Base-by-base conservation (phyloP, 176 grass and related monocot species). In the Canna indica region DNA sequence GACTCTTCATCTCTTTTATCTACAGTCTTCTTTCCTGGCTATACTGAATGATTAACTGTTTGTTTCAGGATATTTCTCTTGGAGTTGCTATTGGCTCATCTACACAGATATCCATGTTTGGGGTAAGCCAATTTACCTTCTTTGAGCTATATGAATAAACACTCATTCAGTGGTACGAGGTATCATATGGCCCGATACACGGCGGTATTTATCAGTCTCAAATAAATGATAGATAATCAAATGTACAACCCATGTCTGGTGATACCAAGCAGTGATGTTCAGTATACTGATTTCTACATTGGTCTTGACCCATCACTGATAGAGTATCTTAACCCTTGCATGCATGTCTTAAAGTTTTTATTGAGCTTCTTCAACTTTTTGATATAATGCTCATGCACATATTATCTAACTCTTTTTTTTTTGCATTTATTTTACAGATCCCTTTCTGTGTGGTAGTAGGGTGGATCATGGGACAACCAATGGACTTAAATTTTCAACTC, bases 21-120 rank as follows among this genome's bases (percentile, higher is more conserved):
- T 73, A 22, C 1, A 22, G 7, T 74, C 30, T 0, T 6, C 56
- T 78, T 8, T 54, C 50, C 0, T 41, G 28, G 34, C 64, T 44
- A 34, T 84, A 30, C 59, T 76, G 17, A 59, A 12, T 3, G 14
- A 52, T 1, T 11, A 28, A 5, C 10, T 15, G 2, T 53, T 53
- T 52, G 5, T 60, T 30, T 60, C 59, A 90, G 90, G 86, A 90
- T 59, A 82, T 87, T 75, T 84, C 81, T 14, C 84, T 90, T 56
- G 79, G 86, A 76, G 84, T 95, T 67, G 90, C 90, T 75, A 82
- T 95, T 44, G 87, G 84, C 31, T 90, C 91, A 25, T 90, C 87
- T 0, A 95, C 87, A 16, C 91, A 90, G 57, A 90, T 95, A 78
- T 87, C 91, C 32, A 95, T 95, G 87, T 90, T 95, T 80, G 86